Percentiles rank a stretch among this genome's conserved stretches.
Conservation (phyloP, 2,329 filamentous ascomycete species). For the Cladosporium sp. region DNA sequence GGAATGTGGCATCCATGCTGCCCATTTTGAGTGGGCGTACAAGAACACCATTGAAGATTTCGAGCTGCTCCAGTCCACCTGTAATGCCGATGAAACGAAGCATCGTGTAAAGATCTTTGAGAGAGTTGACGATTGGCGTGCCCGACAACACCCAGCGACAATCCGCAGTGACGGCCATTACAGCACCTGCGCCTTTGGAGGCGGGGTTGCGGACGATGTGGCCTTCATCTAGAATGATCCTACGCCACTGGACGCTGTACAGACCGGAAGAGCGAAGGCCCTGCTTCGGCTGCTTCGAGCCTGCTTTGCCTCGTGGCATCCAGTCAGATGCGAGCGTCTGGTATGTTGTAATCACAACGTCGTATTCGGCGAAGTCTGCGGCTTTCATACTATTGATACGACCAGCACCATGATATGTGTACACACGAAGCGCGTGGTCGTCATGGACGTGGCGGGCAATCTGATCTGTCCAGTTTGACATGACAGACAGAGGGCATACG, state of each 20-base stretch:
- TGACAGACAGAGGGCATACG: constrained; percentile 75
- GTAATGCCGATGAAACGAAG: constrained; percentile 72
- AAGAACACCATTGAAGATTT: constrained; percentile 70
- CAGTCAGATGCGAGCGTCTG: constrained; percentile 69
- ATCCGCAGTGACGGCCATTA: constrained; percentile 61
- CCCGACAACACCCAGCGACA: constrained; percentile 78
- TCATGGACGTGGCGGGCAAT: constrained; percentile 66
- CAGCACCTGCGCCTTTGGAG: constrained; percentile 68
- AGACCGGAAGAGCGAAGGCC: constrained; percentile 44
- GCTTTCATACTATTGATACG: constrained; percentile 52
- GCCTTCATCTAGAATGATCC: constrained; percentile 78
- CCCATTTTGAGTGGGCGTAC: constrained; percentile 62
- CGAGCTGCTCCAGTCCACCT: constrained; percentile 68
- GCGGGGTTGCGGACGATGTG: constrained; percentile 71
- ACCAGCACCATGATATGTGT: constrained; percentile 68
- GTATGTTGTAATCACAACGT: constrained; percentile 82
- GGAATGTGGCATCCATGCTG: constrained; percentile 49
- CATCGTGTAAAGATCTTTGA: constrained; percentile 76
- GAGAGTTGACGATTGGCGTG: constrained; percentile 58
- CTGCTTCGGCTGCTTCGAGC: constrained; percentile 26
- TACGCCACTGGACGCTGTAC: constrained; percentile 67
- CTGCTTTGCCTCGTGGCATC: constrained; percentile 44
- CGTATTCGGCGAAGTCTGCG: constrained; percentile 59
- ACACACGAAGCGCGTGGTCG: constrained; percentile 60
- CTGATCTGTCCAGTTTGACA: constrained; percentile 87